These are phyloP conservation scores for Rhodotorula paludigena DNA, from an alignment of 768 basidiomycete species.

Conservation along the genomic window DNA sequence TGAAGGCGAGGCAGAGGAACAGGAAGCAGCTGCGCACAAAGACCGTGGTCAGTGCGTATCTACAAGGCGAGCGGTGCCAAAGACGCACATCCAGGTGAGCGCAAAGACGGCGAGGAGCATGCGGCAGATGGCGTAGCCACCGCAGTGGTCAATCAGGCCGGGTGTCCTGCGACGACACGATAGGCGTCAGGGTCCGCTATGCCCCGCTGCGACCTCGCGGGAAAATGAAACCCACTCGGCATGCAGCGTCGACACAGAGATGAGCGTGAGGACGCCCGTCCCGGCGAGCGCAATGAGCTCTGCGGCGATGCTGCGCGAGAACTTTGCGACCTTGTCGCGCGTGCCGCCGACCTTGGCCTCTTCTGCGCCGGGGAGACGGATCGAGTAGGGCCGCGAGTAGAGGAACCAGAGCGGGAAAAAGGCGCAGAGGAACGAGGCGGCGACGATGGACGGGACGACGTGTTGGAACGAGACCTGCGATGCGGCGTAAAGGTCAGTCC, in stretches of 20 bases:
- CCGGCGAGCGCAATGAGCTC: slow-evolving; percentile 24
- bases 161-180: slow-evolving; percentile 14
- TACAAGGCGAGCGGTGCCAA: not conserved
- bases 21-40: slow-evolving; percentile 20
- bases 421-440: slow-evolving; percentile 20
- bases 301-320: slow-evolving; percentile 9
- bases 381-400: slow-evolving; percentile 25
- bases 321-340: slow-evolving; percentile 23
- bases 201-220: no score
- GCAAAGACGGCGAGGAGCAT: slow-evolving; percentile 25
- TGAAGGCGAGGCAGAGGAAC: slow-evolving; percentile 15
- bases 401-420: slow-evolving; percentile 30
- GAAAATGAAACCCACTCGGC: slow-evolving; percentile 28
- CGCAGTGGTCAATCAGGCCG: slow-evolving; percentile 30
- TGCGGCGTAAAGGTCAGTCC: no score
- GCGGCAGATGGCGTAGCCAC: slow-evolving; percentile 25
- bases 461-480: slow-evolving; percentile 16
- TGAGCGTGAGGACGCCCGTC: slow-evolving; percentile 12
- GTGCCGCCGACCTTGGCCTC: slow-evolving; percentile 6
- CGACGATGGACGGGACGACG: slow-evolving; percentile 21
- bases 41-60: not conserved
- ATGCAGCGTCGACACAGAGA: slow-evolving; percentile 18
- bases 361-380: slow-evolving; percentile 9
- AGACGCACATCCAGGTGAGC: slow-evolving; percentile 9
- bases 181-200: not conserved